Evolutionary conservation across 2,329 filamentous ascomycete genomes (phyloP).

Genomic region (Colletotrichum truncatum): DNA sequence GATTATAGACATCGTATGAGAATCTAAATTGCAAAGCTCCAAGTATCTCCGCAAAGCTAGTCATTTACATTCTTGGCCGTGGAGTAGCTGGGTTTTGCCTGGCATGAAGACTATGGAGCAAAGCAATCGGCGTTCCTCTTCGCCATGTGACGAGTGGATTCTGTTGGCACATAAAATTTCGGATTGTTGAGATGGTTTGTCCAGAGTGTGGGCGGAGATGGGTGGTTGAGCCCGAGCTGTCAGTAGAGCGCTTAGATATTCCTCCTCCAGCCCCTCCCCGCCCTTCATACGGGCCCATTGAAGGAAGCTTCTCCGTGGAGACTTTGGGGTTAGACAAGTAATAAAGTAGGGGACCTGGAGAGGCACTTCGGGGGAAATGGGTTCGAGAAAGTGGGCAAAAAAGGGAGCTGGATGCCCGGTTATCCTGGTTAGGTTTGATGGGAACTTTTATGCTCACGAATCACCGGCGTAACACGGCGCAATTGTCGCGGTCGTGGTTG

Average conservation of each 20-base stretch:
- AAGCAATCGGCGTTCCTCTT: background rate
- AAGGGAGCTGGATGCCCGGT: background rate
- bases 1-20: conserved; percentile 19
- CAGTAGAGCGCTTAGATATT: conserved; percentile 18
- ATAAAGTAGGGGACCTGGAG: conserved; percentile 2
- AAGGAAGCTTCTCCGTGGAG: conserved; percentile 22
- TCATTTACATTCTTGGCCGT: background rate
- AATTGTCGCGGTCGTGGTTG: conserved; percentile 14
- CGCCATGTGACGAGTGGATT: conserved; percentile 14
- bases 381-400: background rate
- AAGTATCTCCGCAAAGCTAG: background rate
- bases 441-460: background rate
- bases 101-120: background rate
- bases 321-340: background rate
- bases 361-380: background rate
- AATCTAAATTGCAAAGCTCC: background rate
- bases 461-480: conserved; percentile 5
- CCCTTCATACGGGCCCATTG: conserved; percentile 12
- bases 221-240: background rate
- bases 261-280: conserved; percentile 13
- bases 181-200: background rate
- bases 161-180: background rate
- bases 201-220: background rate
- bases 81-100: conserved; percentile 8
- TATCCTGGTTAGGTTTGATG: background rate